phyloP scores from a whole-genome alignment of 2,329 filamentous ascomycete species.

The Scytalidium lignicola region DNA sequence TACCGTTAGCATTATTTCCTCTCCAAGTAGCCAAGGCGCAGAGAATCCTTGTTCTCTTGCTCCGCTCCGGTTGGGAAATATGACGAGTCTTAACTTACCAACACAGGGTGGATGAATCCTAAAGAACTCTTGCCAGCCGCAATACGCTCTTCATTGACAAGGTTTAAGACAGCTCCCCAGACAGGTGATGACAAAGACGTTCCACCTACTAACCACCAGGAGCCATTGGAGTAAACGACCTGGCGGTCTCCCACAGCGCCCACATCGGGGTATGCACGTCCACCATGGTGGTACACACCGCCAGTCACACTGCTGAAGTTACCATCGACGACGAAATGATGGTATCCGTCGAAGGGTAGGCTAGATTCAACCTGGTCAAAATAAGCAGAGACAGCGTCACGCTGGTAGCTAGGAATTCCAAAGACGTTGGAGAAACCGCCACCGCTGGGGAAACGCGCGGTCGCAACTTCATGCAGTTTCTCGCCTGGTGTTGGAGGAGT shows the following conservation, averaged over 20 bases:
- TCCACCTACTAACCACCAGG: conserved; percentile 32
- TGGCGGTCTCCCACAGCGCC: conserved; percentile 30
- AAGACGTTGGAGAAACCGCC: conserved; percentile 39
- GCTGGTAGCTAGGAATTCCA: conserved; percentile 37
- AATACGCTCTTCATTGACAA: conserved; percentile 38
- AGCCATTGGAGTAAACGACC: conserved; percentile 21
- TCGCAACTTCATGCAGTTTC: conserved; percentile 18
- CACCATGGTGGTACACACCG: conserved; percentile 35
- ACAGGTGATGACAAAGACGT: conserved; percentile 39
- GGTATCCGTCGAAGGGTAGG: conserved; percentile 29
- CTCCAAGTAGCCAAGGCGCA: not conserved
- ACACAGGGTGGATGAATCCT: conserved; percentile 39
- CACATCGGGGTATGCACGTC: conserved; percentile 39
- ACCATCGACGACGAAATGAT: conserved; percentile 28
- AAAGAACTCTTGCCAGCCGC: conserved; percentile 33
- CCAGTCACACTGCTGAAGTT: conserved; percentile 17
- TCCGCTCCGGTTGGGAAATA: too few species aligned
- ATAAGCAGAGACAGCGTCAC: conserved; percentile 34
- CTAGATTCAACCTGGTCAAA: conserved; percentile 25
- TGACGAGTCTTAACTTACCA: conserved; percentile 20
- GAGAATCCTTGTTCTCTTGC: too few species aligned
- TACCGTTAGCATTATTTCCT: too few species aligned
- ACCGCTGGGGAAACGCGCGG: conserved; percentile 32
- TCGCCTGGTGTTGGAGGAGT: conserved; percentile 19
- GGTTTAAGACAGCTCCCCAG: conserved; percentile 35